A percentile compares a stretch with the other conserved stretches of the same genome.
Evolutionary conservation across 768 basidiomycete genomes (phyloP).

Genomic region (Amanita polypyramis): DNA sequence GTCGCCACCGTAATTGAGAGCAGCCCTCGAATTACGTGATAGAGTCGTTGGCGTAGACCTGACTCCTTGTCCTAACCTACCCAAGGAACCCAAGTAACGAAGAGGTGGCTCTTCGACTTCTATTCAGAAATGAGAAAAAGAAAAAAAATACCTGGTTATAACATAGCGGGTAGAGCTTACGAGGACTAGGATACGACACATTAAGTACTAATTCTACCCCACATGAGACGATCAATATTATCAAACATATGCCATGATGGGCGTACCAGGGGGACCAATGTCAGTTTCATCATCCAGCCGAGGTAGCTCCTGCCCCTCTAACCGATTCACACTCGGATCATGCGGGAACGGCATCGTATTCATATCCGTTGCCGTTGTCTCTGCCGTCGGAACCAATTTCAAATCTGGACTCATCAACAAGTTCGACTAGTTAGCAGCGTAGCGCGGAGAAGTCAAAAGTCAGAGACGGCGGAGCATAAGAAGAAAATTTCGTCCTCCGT

Average conservation of each 20-base stretch:
- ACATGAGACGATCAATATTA: neutral
- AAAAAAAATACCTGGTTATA: neutral
- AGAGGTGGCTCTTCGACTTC: neutral
- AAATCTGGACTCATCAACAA: no score
- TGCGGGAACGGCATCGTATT: conserved; percentile 1
- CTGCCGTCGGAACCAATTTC: neutral
- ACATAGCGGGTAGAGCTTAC: neutral
- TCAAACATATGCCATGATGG: neutral
- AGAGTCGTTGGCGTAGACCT: neutral
- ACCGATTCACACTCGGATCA: neutral
- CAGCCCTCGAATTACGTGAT: neutral
- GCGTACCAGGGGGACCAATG: neutral
- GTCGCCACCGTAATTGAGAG: conserved; percentile 24
- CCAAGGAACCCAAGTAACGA: neutral
- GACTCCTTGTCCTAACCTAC: neutral
- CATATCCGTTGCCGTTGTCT: no score
- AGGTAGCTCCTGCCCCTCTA: neutral
- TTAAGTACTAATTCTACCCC: neutral
- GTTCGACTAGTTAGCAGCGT: no score
- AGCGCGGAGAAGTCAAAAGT: neutral
- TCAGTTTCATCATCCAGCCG: neutral
- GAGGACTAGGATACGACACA: neutral
- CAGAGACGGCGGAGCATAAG: neutral
- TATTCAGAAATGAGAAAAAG: neutral
- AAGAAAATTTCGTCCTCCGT: neutral